phyloP scores from a whole-genome alignment of 202 grass and related monocot genomes.

The Schoenoplectus tabernaemontani region DNA sequence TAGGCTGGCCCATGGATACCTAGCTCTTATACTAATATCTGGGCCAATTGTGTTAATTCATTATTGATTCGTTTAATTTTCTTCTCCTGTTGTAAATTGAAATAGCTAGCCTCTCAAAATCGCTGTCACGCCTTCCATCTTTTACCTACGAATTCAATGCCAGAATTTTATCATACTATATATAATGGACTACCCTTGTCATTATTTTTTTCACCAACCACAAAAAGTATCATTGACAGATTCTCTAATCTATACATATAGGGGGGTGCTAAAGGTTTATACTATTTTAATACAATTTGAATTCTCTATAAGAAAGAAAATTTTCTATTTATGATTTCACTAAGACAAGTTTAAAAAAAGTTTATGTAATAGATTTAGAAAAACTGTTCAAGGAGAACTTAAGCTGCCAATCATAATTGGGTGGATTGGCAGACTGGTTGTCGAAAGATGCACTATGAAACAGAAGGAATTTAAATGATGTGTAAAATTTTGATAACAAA shows the following conservation, averaged over 20 bases:
- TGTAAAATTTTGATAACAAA: neutral
- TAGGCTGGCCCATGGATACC: neutral
- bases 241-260: neutral
- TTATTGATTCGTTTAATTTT: neutral
- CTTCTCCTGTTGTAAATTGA: neutral
- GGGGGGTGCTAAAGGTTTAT: neutral
- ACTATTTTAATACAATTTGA: neutral
- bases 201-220: neutral
- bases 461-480: neutral
- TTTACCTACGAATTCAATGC: neutral
- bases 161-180: neutral
- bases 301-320: neutral
- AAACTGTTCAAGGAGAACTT: neutral
- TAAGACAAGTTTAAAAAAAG: neutral
- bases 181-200: neutral
- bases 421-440: neutral
- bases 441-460: neutral
- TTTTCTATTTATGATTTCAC: neutral
- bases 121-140: neutral
- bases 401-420: neutral
- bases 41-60: neutral
- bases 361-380: neutral
- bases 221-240: neutral
- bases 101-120: neutral
- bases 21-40: neutral